Percentiles rank a stretch among this genome's conserved stretches.
These are phyloP conservation scores for Daphne laureola DNA, from an alignment of 441 rosid species.

Conservation along the genomic window DNA sequence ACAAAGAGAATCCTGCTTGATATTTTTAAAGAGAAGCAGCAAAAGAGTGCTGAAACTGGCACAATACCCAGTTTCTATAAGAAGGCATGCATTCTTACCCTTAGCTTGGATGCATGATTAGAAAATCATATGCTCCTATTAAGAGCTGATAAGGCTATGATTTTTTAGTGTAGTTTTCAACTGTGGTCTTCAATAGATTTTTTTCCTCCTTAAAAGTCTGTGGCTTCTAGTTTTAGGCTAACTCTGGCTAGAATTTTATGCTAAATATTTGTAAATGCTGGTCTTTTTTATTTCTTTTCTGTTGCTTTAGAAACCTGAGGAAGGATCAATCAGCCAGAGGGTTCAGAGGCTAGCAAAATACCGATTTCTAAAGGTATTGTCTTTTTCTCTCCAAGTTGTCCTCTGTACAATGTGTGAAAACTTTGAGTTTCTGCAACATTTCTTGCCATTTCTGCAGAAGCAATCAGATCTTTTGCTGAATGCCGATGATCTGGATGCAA, in stretches of 20 bases:
- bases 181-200: too few relatives aligned
- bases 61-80: conserved; percentile 88
- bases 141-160: too few relatives aligned
- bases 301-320: conserved; percentile 84
- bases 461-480: conserved; percentile 93
- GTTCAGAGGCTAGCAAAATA: conserved; percentile 91
- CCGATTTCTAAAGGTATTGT: conserved; percentile 73
- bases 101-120: conserved; percentile 11
- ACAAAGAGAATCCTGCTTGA: conserved; percentile 96
- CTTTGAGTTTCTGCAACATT: conserved; percentile 5
- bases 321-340: conserved; percentile 91
- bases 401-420: background rate
- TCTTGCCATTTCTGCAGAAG: conserved; percentile 50
- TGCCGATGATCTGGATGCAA: conserved; percentile 96
- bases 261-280: too few relatives aligned
- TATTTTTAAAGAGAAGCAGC: conserved; percentile 94
- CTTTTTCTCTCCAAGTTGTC: too few relatives aligned
- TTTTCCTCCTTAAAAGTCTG: too few relatives aligned
- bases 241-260: too few relatives aligned
- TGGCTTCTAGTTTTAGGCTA: too few relatives aligned
- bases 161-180: too few relatives aligned
- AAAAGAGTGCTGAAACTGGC: conserved; percentile 82
- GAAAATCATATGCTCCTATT: conserved; percentile 1
- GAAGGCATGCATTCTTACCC: conserved; percentile 51
- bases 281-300: conserved; percentile 17